These are phyloP conservation scores for Alloascoidea hylecoeti DNA, from an alignment of 805 yeast species.

Conservation along the genomic window DNA sequence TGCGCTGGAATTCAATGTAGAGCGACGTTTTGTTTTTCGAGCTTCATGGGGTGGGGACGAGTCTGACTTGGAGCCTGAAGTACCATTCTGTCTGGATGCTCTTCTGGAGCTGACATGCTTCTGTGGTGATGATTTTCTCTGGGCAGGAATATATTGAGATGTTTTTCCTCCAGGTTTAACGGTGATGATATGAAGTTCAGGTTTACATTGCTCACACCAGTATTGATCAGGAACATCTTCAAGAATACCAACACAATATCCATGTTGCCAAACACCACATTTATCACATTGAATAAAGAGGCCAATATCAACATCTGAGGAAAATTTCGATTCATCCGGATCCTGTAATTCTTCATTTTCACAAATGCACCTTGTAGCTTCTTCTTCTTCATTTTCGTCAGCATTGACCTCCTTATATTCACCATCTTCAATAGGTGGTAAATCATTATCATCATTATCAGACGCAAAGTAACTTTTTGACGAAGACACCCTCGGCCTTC, in stretches of 20 bases:
- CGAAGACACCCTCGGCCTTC: no score
- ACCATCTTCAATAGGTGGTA: neutral
- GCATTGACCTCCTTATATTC: conserved; percentile 2
- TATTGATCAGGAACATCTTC: conserved; percentile 82
- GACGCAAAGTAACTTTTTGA: neutral
- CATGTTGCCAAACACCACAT: conserved; percentile 97
- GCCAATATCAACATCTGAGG: conserved; percentile 71
- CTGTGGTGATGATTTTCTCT: conserved; percentile 16
- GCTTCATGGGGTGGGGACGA: no score
- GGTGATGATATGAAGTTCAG: conserved; percentile 57
- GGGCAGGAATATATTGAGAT: conserved; percentile 32
- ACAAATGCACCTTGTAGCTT: conserved; percentile 41
- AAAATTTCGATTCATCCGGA: conserved; percentile 13
- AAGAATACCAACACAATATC: conserved; percentile 85
- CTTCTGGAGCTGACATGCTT: conserved; percentile 7
- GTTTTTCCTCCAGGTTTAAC: conserved; percentile 32
- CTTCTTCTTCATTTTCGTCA: conserved; percentile 17
- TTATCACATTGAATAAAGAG: conserved; percentile 91
- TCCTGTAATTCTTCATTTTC: conserved; percentile 31
- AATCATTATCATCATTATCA: neutral
- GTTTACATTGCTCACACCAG: conserved; percentile 88
- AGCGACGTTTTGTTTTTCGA: conserved; percentile 12
- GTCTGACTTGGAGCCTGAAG: no score
- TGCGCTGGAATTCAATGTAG: conserved; percentile 18
- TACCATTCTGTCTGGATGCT: no score